Evolutionary conservation across 192 early-diverging fungal genomes (phyloP).

Genomic region (Entomortierella lignicola): DNA sequence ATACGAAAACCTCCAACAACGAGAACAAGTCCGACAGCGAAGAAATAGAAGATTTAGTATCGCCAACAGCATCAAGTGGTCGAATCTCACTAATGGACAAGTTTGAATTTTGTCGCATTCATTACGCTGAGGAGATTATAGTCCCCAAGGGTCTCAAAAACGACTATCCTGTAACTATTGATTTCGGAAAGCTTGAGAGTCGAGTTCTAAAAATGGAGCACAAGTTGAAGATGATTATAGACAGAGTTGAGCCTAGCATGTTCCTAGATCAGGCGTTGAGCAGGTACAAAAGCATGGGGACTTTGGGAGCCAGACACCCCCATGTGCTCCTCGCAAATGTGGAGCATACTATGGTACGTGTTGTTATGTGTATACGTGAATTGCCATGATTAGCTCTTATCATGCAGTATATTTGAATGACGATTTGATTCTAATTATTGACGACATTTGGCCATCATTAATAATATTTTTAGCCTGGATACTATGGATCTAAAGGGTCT

Average conservation of each 20-base stretch:
- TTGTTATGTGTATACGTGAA: no score
- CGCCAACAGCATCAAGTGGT: not conserved
- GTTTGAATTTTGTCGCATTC: constrained; percentile 63
- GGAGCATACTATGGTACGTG: constrained; percentile 56
- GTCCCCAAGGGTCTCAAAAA: constrained; percentile 54
- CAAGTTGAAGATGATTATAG: constrained; percentile 52
- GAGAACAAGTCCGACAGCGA: not conserved
- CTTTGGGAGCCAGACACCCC: constrained; percentile 54
- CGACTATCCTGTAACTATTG: constrained; percentile 52
- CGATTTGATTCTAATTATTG: not conserved
- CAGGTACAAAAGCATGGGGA: constrained; percentile 53
- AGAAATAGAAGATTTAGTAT: not conserved
- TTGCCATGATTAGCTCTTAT: no score
- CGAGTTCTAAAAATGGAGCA: constrained; percentile 44
- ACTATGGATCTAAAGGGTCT: constrained; percentile 65
- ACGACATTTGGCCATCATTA: not conserved
- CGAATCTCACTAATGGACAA: constrained; percentile 32
- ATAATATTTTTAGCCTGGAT: constrained; percentile 60
- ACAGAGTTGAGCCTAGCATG: constrained; percentile 24
- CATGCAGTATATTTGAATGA: no score
- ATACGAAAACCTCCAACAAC: not conserved
- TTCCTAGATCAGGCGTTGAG: constrained; percentile 43
- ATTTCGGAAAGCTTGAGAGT: constrained; percentile 42
- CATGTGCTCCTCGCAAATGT: constrained; percentile 58
- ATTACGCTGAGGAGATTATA: constrained; percentile 48